Evolutionary conservation across 1,284 basidiomycete genomes (phyloP), one percentile per base, ranked within the genome.

Genomic region (Puccinia hordei): DNA sequence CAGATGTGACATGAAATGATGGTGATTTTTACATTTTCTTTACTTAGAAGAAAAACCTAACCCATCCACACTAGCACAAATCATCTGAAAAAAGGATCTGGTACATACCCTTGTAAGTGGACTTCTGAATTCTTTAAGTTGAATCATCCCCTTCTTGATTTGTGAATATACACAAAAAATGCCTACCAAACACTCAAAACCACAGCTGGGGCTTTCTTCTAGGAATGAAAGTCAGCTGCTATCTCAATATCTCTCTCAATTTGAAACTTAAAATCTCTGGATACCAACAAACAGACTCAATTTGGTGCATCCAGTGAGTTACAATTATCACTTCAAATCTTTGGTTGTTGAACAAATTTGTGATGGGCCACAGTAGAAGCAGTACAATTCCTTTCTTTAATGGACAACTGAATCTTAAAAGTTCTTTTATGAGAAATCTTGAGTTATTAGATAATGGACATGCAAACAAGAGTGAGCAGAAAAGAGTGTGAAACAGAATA

Each of bases 331-430:
- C 8, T 44, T 13, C 41, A 6, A 8, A 33, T 27, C 46, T 51
- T 22, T 41, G 69, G n/a, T 22, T n/a, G n/a, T n/a, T n/a, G n/a
- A n/a, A n/a, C 85, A 98, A 99, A 87, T 98, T 99, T 85, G 92
- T 99, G 82, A 96, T 98, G 81, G 97, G 97, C 89, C 87, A 85
- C 88, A 89, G 89, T 83, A 88, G 89, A 57, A 81, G 82, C 86
- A 95, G 96, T 17, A 99, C 99, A 87, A 96, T 93, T 85, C 95
- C 97, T 0, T 91, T 98, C 55, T 88, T 99, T 46, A 95, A n/a
- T n/a, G n/a, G n/a, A n/a, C n/a, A n/a, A n/a, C n/a, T n/a, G n/a
- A n/a, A n/a, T n/a, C n/a, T n/a, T n/a, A n/a, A n/a, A n/a, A n/a
- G n/a, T n/a, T n/a, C n/a, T n/a, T n/a, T n/a, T n/a, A n/a, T n/a